Evolutionary conservation across 805 yeast species (phyloP).

Genomic region (Pichia sporocuriosa): DNA sequence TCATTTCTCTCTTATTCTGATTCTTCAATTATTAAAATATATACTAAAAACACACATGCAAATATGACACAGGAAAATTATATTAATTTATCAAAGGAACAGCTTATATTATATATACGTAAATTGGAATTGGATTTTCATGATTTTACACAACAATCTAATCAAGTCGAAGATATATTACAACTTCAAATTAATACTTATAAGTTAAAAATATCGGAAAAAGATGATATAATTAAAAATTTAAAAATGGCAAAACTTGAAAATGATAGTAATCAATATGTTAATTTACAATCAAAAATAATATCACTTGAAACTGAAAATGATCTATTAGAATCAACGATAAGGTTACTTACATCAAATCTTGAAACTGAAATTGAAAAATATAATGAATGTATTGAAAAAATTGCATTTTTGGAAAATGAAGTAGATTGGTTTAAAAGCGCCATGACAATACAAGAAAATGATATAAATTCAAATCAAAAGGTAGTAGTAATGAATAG

Average conservation of each 20-base stretch:
- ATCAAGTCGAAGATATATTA: constrained; percentile 7
- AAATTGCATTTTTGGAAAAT: constrained; percentile 21
- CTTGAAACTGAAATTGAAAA: constrained; percentile 11
- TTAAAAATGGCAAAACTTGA: no score
- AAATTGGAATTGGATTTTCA: constrained; percentile 2
- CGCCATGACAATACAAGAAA: background rate
- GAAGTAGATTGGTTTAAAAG: constrained; percentile 10
- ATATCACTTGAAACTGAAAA: constrained; percentile 21
- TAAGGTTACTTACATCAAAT: constrained; percentile 15
- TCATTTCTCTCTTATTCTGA: background rate
- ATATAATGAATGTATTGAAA: constrained; percentile 19
- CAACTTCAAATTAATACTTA: constrained; percentile 7
- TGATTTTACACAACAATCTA: constrained; percentile 3
- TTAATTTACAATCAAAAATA: constrained; percentile 4
- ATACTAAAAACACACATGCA: background rate
- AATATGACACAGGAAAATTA: background rate
- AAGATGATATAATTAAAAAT: background rate
- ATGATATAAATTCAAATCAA: no score
- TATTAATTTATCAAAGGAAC: constrained; percentile 1
- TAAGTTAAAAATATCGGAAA: constrained; percentile 12
- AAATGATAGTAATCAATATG: no score
- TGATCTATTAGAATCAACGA: constrained; percentile 20
- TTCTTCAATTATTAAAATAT: background rate
- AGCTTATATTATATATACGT: constrained; percentile 3
- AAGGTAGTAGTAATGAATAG: background rate